These are phyloP conservation scores for Pythium brachiatum DNA, from an alignment of 352 stramenopile species.

Conservation along the genomic window DNA sequence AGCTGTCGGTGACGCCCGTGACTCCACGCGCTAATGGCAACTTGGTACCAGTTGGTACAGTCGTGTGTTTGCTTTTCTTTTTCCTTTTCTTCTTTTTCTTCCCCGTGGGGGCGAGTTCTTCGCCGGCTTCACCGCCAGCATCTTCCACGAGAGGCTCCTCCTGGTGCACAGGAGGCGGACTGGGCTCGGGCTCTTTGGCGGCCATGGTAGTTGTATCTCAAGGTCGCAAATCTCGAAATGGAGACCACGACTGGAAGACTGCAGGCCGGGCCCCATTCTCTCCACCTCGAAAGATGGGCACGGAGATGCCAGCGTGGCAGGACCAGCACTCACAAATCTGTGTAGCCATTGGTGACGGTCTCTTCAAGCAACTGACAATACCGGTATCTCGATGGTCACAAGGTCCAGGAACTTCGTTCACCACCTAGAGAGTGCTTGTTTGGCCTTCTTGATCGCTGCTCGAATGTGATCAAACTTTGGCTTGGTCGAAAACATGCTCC, in stretches of 20 bases:
- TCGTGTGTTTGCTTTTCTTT: constrained; percentile 40
- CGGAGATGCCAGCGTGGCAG: background rate
- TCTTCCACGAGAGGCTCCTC: constrained; percentile 5
- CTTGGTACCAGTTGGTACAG: constrained; percentile 33
- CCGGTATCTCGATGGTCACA: background rate
- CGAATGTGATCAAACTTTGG: background rate
- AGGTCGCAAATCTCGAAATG: constrained; percentile 2
- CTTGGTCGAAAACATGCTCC: constrained; percentile 2
- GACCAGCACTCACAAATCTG: background rate
- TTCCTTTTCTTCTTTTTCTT: constrained; percentile 75
- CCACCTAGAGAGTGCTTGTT: too few relatives aligned
- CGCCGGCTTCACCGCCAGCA: background rate
- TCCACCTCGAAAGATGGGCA: too few relatives aligned
- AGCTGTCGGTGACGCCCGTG: constrained; percentile 91
- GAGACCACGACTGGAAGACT: too few relatives aligned
- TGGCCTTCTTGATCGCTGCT: background rate
- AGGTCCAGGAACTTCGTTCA: too few relatives aligned
- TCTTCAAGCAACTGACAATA: background rate
- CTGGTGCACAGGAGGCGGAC: background rate
- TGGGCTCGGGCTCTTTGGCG: background rate
- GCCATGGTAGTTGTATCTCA: background rate
- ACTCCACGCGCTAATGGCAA: constrained; percentile 61
- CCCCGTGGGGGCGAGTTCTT: constrained; percentile 9
- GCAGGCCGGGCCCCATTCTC: too few relatives aligned
- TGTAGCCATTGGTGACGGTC: background rate